These are phyloP conservation scores for Calonectria hongkongensis DNA, from an alignment of 2,329 filamentous ascomycete genomes.

Conservation along the genomic window DNA sequence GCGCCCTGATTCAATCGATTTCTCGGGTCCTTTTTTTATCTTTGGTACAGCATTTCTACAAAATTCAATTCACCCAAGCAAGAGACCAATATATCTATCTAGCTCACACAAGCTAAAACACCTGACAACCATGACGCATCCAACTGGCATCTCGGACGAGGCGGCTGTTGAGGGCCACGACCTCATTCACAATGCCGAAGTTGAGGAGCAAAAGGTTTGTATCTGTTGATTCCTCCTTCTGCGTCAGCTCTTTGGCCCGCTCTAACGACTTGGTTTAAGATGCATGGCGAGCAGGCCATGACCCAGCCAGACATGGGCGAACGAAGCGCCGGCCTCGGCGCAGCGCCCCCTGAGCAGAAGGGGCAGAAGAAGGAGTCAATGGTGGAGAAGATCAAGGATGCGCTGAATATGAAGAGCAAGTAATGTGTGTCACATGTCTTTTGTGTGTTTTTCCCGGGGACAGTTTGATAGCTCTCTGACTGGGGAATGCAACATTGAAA, in stretches of 20 bases:
- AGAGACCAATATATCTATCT: slow-evolving; percentile 3
- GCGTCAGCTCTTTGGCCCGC: background rate
- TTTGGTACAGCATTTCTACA: background rate
- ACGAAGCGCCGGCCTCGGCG: slow-evolving; percentile 24
- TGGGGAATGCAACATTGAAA: slow-evolving; percentile 5
- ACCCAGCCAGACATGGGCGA: slow-evolving; percentile 47
- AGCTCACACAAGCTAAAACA: background rate
- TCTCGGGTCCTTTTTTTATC: background rate
- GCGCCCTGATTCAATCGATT: background rate
- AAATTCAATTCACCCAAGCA: slow-evolving; percentile 17
- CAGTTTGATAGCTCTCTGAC: background rate
- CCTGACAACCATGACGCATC: slow-evolving; percentile 47
- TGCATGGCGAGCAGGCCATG: slow-evolving; percentile 52
- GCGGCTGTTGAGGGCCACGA: slow-evolving; percentile 58
- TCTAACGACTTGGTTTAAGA: slow-evolving; percentile 31
- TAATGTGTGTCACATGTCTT: too few species aligned
- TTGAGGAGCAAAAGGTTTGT: slow-evolving; percentile 57
- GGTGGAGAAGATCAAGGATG: slow-evolving; percentile 55
- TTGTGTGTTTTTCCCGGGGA: background rate
- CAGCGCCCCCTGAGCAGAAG: slow-evolving; percentile 6
- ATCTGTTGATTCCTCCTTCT: too few species aligned
- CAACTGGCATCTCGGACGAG: slow-evolving; percentile 51
- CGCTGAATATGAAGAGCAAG: slow-evolving; percentile 47
- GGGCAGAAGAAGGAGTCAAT: slow-evolving; percentile 40
- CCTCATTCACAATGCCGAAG: slow-evolving; percentile 59